Evolutionary conservation across 1,284 basidiomycete species (phyloP), one percentile per base, ranked within the genome.

Genomic region (Rhodotorula sp.): DNA sequence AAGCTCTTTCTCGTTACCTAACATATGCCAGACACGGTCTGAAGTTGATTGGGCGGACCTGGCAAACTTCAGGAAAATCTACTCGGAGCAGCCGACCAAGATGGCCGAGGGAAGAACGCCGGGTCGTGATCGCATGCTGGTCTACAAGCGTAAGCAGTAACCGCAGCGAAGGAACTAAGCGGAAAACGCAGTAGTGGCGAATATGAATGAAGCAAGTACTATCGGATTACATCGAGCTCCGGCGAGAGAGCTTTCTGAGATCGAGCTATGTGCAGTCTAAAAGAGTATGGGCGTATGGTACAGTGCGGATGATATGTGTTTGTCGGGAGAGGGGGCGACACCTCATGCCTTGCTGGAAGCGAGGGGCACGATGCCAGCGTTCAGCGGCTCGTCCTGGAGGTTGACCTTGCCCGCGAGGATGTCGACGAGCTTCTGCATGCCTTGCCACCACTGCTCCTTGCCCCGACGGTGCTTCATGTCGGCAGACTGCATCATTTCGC

Each of bases 401-500:
- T 73, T 70, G 56, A 65, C 39, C 34, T 69, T 29, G 3, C 72
- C 74, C 21, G 60, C 58, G 39, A 77, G 65, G 23, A 70, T 64
- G 39, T 75, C 76, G 47, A 77, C 70, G 58, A 77, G 54, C 10
- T 65, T 84, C 79, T 88, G 90, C 72, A 90, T 81, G 29, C 84
- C 84, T 46, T 81, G 81, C 97, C 96, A 99, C 93, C 93, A 96
- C 65, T 85, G 83, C 49, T 85, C 83, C 82, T 88, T 91, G 1
- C 93, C 94, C 73, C 93, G 83, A 69, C 96, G 85, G 80, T 93
- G 89, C 84, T 88, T 88, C 89, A 96, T 91, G 82, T 99, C 95
- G 31, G 95, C 92, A 66, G 92, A 88, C 72, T 84, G 83, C 64
- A 91, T 84, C 87, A 98, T 92, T 77, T 93, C 91, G 73, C 87